Evolutionary conservation across 2,329 filamentous ascomycete genomes (phyloP), one percentile per base, ranked within the genome.

Genomic region (Alternaria sp.): DNA sequence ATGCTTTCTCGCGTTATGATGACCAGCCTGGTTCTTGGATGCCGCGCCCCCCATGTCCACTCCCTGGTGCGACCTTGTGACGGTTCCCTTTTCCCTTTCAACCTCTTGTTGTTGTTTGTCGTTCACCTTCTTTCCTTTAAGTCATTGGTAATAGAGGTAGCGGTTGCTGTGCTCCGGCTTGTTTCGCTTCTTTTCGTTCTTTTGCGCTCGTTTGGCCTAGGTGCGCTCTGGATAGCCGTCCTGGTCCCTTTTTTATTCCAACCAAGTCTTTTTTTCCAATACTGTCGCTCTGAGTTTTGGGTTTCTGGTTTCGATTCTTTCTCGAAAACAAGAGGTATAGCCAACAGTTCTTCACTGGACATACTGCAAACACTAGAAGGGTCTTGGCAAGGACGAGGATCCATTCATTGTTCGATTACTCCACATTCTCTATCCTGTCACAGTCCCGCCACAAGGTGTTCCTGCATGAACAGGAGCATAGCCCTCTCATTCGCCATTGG

Each of bases 131-230:
- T 61, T 67, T 70, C 60, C 59, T 62, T 68, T 68, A 70, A 73
- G 54, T 66, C 62, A 41, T 64, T 59, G 59, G 65, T 68, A 64
- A 76, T 76, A 72, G 46, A 48, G 75, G 72, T 65, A 78, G 70
- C 72, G 65, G 74, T 14, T 73, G 69, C 71, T 77, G 70, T 71
- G 64, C 64, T 75, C 69, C 69, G 67, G 64, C 65, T 66, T 67
- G 75, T 77, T 77, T 77, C 75, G 72, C 61, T 67, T 73, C 69
- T 72, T 64, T 69, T 70, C 64, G 51, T 49, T 65, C 68, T 62
- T 62, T 51, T 58, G 65, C 67, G 55, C 71, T 76, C 69, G 71
- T 77, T 77, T 76, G 74, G 68, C 59, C 62, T 54, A 52, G 58
- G 63, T 59, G 64, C 51, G 51, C 68, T 67, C 66, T 69, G 68